Evolutionary conservation across 176 grass and related monocot genomes (phyloP), one percentile per base, ranked within the genome.

Genomic region (Calamus simplicifolius): DNA sequence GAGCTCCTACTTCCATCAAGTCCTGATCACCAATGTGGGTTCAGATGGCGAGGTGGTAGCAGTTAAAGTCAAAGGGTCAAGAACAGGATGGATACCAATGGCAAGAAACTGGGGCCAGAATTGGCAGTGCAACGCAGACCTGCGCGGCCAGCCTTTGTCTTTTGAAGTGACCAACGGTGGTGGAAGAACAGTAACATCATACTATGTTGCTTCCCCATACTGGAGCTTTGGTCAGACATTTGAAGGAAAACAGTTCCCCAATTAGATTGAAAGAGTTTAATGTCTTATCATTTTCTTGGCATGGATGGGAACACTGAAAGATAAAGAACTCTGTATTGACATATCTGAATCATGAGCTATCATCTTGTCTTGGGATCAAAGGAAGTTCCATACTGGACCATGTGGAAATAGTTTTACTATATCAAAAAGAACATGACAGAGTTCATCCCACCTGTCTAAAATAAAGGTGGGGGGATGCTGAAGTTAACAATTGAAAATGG

Each of bases 21-120:
- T 93, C 14, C 77, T 99, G 58, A 83, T 99, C 77, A 83, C 87
- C 10, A 98, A 98, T 28, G 88, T 98, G 65, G 94, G 81, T 2
- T 79, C 76, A 0, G 73, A 81, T 18, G 94, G 94, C 2, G 81
- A 88, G 69, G 75, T 98, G 4, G 27, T 31, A 1, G 81, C 81
- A 6, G 81, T 98, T 43, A 98, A 98, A 75, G 84, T 98, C 50
- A 98, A 93, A 50, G 94, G 94, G 12, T 81, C 76, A 7, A 73
- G 28, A 64, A 98, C 88, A 0, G 94, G 88, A 26, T 98, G 94
- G 88, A 92, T 98, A 13, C 84, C 84, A 0, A 92, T 98, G 94
- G 88, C 81, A 25, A 77, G 88, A 53, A 98, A 93, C 81, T 93
- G 88, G 94, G 94, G 94, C 4, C 87, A 92, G 87, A 98, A 88